These are phyloP conservation scores for Sicyos edulis DNA, from an alignment of 306 rosid genomes.

Conservation along the genomic window DNA sequence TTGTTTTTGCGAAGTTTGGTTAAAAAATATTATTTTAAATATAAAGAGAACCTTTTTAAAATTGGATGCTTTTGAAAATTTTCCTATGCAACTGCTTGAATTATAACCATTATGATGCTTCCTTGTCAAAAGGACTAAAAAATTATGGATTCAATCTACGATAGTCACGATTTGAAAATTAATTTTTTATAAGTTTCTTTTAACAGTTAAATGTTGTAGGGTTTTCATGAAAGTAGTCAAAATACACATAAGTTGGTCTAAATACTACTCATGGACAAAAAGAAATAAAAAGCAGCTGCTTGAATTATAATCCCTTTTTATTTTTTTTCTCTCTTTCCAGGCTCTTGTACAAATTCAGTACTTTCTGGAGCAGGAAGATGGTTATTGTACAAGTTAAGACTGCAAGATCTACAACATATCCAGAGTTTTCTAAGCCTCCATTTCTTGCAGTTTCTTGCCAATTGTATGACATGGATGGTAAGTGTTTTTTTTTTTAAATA, in stretches of 20 bases:
- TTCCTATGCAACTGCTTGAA: background rate
- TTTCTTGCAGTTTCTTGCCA: background rate
- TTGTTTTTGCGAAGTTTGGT: constrained; percentile 16
- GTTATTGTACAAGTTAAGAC: constrained; percentile 29
- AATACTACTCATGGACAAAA: no score
- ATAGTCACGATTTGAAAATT: no score
- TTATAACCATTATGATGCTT: no score
- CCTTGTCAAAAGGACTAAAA: no score
- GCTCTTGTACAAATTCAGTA: constrained; percentile 64
- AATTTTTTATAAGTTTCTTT: no score
- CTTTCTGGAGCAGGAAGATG: constrained; percentile 48
- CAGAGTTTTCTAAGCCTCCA: background rate
- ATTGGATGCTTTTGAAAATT: background rate
- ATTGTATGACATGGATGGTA: background rate
- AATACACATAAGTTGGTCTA: no score
- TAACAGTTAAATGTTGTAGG: no score
- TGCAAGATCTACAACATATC: background rate
- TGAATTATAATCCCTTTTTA: background rate
- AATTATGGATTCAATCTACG: no score
- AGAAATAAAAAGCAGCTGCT: background rate
- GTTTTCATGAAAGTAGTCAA: no score
- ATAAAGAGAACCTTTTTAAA: background rate
- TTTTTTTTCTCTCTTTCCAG: constrained; percentile 43
- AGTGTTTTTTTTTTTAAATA: background rate
- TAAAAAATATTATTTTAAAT: constrained; percentile 9